These are phyloP conservation scores for Coemansia sp. DNA, from an alignment of 192 early-diverging fungal genomes.

Conservation along the genomic window DNA sequence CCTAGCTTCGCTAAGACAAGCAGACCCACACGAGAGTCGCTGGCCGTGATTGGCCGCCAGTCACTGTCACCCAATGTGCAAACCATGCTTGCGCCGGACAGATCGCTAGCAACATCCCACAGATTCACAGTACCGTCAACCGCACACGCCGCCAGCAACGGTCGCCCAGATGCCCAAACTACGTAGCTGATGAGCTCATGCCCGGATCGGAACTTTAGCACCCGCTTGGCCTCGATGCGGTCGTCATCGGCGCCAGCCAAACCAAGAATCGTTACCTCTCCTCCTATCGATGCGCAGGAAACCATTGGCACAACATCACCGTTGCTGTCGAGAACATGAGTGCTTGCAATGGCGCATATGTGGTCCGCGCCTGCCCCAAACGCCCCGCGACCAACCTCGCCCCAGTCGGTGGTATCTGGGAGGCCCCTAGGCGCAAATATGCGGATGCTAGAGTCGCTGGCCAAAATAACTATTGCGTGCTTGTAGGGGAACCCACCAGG, in stretches of 20 bases:
- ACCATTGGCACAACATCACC: slow-evolving; percentile 14
- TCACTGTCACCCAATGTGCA: slow-evolving; percentile 13
- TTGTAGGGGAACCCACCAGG: slow-evolving; percentile 18
- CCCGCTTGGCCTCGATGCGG: slow-evolving; percentile 2
- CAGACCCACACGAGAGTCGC: slow-evolving; percentile 8
- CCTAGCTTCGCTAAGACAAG: slow-evolving; percentile 39
- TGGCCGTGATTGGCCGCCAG: slow-evolving; percentile 42
- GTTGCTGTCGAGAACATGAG: background rate
- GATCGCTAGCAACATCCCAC: slow-evolving; percentile 22
- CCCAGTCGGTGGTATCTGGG: slow-evolving; percentile 30
- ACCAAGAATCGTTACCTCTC: slow-evolving; percentile 22
- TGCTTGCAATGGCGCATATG: slow-evolving; percentile 24
- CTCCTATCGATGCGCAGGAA: slow-evolving; percentile 31
- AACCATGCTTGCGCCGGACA: slow-evolving; percentile 12
- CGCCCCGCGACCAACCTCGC: slow-evolving; percentile 28
- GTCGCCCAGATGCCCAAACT: slow-evolving; percentile 16
- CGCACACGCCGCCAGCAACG: slow-evolving; percentile 22
- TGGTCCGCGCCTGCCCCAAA: slow-evolving; percentile 21
- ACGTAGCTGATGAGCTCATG: slow-evolving; percentile 11
- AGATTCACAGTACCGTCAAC: slow-evolving; percentile 30
- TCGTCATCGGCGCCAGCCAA: background rate
- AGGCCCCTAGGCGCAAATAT: slow-evolving; percentile 24
- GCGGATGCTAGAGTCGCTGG: slow-evolving; percentile 40
- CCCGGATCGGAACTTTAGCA: slow-evolving; percentile 10
- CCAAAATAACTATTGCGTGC: slow-evolving; percentile 19